Evolutionary conservation across 352 stramenopile species (phyloP), one percentile per base, ranked within the genome.

Genomic region (Globisporangium paroecandrum): DNA sequence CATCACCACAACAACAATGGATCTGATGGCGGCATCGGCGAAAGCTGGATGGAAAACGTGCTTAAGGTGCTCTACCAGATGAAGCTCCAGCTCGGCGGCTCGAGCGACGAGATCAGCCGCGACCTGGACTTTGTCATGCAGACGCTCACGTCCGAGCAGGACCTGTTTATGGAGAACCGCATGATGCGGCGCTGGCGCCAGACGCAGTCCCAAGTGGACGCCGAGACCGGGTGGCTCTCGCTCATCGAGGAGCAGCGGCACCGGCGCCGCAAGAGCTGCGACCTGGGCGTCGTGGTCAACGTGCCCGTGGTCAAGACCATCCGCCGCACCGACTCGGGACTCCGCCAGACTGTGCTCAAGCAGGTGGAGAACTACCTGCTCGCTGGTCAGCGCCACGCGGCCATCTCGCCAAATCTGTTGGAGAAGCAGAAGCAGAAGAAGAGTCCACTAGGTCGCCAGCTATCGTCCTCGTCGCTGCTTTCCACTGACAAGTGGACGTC

Each of bases 11-110:
- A 34, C 22, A 54, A n/a, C 68, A 46, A 53, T 8, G 32, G 20
- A 55, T 24, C 54, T 24, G 24, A 7, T 12, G 34, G 64, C 9
- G 34, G 67, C 38, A 76, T 85, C 13, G 83, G 81, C n/a, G 83
- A 91, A 47, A 89, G 79, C 62, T 84, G 76, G 69, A 89, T 92
- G 84, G 84, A 89, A 62, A 84, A 89, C 70, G 81, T 92, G 38
- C 79, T 90, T 41, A 80, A 79, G 53, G 82, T 81, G 34, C 69
- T 92, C 9, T 67, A 74, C 29, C 69, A 83, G 49, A 62, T 92
- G 13, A 83, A 85, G 43, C 49, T 79, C 0, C 75, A 81, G 41
- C 66, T 86, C 51, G 64, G 62, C 22, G 46, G 38, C 55, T 65
- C 65, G 29, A 76, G 68, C 27, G 77, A 86, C 27, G 74, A 81